A percentile compares a stretch with the other conserved stretches of the same genome.
Evolutionary conservation across 306 rosid species (phyloP).

Genomic region (Vachellia pachyceras): DNA sequence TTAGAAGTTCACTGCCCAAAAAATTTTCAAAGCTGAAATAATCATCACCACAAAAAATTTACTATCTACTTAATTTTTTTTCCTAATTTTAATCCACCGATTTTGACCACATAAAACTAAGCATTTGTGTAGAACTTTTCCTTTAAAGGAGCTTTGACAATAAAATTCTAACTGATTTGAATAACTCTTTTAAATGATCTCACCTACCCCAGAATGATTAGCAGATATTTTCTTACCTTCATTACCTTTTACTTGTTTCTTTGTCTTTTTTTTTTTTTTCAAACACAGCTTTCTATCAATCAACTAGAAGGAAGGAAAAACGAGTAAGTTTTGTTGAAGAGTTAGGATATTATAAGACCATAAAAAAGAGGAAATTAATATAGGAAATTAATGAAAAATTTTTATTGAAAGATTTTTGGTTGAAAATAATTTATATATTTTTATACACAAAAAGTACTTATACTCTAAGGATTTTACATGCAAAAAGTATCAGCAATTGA

Average conservation of each 20-base stretch:
- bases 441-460: no score
- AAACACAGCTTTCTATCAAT: not conserved
- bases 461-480: no score
- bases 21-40: not conserved
- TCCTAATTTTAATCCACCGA: not conserved
- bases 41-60: not conserved
- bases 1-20: not conserved
- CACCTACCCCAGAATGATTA: not conserved
- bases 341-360: conserved; percentile 20
- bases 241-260: not conserved
- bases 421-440: no score
- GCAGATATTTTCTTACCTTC: not conserved
- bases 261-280: no score
- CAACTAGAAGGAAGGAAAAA: conserved; percentile 21
- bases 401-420: no score
- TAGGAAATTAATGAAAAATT: no score
- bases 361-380: conserved; percentile 12
- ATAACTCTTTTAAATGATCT: not conserved
- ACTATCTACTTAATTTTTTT: not conserved
- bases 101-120: not conserved
- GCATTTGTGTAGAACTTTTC: not conserved
- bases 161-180: not conserved
- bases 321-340: conserved; percentile 18
- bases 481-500: no score
- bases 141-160: not conserved